Evolutionary conservation across 1,284 basidiomycete genomes (phyloP).

Genomic region (Cutaneotrichosporon curvatum): DNA sequence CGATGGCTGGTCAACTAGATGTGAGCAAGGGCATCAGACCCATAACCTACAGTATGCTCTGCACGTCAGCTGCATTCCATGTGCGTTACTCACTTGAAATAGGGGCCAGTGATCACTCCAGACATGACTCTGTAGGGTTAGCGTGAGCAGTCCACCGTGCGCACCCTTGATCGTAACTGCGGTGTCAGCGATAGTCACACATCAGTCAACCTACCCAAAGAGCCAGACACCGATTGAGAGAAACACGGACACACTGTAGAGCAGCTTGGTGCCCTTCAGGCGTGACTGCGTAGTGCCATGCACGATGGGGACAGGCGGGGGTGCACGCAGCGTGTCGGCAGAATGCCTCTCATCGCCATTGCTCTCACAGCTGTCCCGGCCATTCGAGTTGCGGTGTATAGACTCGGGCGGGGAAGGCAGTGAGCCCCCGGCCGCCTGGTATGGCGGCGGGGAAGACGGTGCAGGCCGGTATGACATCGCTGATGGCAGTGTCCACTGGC

Average conservation of each 20-base stretch:
- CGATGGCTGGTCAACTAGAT: constrained; percentile 61
- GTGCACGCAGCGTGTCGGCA: too few species aligned
- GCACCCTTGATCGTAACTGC: constrained; percentile 81
- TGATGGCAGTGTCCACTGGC: too few species aligned
- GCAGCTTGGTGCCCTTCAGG: constrained; percentile 59
- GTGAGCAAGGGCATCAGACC: constrained; percentile 4
- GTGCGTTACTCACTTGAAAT: constrained; percentile 56
- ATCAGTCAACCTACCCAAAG: constrained; percentile 54
- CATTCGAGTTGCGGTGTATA: too few species aligned
- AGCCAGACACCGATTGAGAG: constrained; percentile 50
- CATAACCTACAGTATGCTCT: constrained; percentile 28
- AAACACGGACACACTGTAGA: constrained; percentile 46
- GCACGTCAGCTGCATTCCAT: constrained; percentile 3
- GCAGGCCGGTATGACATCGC: too few species aligned
- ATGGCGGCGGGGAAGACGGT: too few species aligned
- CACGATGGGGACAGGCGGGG: too few species aligned
- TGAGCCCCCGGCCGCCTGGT: too few species aligned
- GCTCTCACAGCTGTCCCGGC: too few species aligned
- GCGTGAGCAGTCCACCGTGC: constrained; percentile 13
- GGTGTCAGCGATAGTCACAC: constrained; percentile 6
- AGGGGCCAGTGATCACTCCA: constrained; percentile 80
- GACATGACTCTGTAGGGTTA: constrained; percentile 35
- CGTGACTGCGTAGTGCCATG: constrained; percentile 1
- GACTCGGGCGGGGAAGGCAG: too few species aligned
- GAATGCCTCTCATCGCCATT: too few species aligned